Evolutionary conservation across 169 alveolate species (phyloP), one percentile per base, ranked within the genome.

Genomic region (Plasmodium blacklocki): DNA sequence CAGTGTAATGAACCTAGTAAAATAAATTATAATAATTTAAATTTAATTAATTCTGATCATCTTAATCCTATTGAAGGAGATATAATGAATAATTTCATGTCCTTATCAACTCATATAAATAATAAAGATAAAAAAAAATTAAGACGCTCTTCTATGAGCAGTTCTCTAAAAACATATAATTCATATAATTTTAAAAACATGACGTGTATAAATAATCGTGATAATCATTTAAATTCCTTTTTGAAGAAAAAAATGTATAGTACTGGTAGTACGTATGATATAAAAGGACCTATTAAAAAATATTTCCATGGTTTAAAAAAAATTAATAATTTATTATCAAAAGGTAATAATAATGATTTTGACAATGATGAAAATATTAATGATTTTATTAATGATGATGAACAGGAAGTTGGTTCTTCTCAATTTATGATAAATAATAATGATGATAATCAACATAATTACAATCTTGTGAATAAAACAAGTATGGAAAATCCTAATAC

Each of bases 131-230:
- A 52, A 60, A 75, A 47, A 2, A 58, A 64, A 19, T 15, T 66
- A 19, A 78, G 15, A 14, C 50, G 78, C 15, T 4, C 32, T n/a
- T 18, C 19, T 14, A 32, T 59, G 9, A 64, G 67, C 9, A 43
- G 67, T 58, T 15, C 89, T 2, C 62, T 78, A 50, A 78, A 45
- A 70, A 78, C 47, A 32, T 64, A 66, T 47, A 19, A 59, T 23
- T 64, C 89, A 2, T 43, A 43, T 11, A 78, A 59, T 78, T 39
- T 59, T 14, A 26, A 60, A 60, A 47, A 60, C 45, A 19, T 62
- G 14, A 7, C 74, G 0, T 50, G 54, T 9, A 11, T 67, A 62
- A 47, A 29, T 60, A 15, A 49, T 32, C 5, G 19, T 64, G 18
- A 60, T 64, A 60, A 64, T 11, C 19, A 64, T 58, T 49, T 78